Evolutionary conservation across 371 early-diverging fungal genomes (phyloP).

Genomic region (Mortierella sp.): DNA sequence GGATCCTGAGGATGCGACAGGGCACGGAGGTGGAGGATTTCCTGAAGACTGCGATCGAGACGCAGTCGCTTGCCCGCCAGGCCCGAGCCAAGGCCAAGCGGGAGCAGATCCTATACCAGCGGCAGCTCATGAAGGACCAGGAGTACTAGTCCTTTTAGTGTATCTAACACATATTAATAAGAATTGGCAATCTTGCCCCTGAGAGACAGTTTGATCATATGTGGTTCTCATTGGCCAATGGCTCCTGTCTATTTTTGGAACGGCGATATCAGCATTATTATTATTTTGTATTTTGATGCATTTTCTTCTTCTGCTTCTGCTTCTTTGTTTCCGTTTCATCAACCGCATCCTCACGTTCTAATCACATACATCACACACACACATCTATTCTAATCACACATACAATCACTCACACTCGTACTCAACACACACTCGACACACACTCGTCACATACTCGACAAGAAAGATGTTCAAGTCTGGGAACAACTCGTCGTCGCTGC

Average conservation of each 20-base stretch:
- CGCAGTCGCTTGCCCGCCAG: slow-evolving; percentile 46
- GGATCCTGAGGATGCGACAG: slow-evolving; percentile 68
- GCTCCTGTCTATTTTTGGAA: not conserved
- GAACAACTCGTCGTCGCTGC: slow-evolving; percentile 33
- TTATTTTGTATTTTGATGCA: not conserved
- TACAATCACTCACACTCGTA: not conserved
- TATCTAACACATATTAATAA: not conserved
- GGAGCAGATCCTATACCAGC: slow-evolving; percentile 51
- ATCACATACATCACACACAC: not conserved
- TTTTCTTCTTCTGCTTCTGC: not conserved
- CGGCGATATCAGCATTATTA: not conserved
- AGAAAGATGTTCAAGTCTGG: slow-evolving; percentile 33
- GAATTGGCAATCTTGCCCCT: not conserved
- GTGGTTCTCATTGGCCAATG: not conserved
- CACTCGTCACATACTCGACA: not conserved
- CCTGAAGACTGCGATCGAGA: slow-evolving; percentile 54
- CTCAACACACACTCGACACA: not conserved
- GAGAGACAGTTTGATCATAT: not conserved
- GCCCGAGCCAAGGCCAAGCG: slow-evolving; percentile 51
- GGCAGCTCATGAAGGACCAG: slow-evolving; percentile 34
- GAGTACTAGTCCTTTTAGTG: not conserved
- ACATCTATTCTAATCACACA: not conserved
- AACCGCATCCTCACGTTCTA: not conserved
- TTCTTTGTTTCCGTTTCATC: slow-evolving; percentile 9
- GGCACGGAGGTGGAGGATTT: slow-evolving; percentile 65